phyloP scores from a whole-genome alignment of 2,329 filamentous ascomycete species.

The Colletotrichum plurivorum region DNA sequence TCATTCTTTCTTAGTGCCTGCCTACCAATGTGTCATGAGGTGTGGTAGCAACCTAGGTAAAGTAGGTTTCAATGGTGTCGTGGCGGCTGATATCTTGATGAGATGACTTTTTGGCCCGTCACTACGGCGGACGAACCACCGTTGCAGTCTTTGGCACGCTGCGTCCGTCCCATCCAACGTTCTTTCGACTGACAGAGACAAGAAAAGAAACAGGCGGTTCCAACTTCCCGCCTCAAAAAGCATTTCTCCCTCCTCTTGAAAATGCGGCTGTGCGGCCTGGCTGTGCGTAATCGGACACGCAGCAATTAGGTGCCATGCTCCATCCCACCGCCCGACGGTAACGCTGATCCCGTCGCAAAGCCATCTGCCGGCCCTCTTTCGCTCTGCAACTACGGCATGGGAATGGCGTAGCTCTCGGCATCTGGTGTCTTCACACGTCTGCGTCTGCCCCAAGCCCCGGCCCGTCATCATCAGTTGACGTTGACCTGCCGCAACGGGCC shows the following conservation, averaged over 20 bases:
- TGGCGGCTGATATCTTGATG: constrained; percentile 22
- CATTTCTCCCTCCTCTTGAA: not conserved
- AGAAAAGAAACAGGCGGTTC: not conserved
- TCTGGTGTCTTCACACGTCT: not conserved
- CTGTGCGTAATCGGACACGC: not conserved
- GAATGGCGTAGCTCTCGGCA: not conserved
- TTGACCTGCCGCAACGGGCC: constrained; percentile 15
- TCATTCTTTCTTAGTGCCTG: no score
- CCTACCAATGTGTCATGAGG: no score
- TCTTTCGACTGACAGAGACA: not conserved
- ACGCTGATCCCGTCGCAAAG: constrained; percentile 10
- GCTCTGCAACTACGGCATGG: not conserved
- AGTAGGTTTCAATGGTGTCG: not conserved
- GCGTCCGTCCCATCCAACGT: constrained; percentile 8
- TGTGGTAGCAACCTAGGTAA: no score
- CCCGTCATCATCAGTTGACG: constrained; percentile 35
- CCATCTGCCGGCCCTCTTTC: constrained; percentile 8
- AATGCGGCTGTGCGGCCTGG: constrained; percentile 2
- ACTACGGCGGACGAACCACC: constrained; percentile 26
- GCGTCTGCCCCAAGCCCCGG: not conserved
- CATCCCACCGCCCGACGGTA: not conserved
- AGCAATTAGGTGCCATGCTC: not conserved
- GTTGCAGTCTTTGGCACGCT: constrained; percentile 16
- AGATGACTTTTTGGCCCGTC: constrained; percentile 19
- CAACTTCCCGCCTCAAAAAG: not conserved